Evolutionary conservation across 2,329 filamentous ascomycete species (phyloP).

Genomic region (Elsinoe batatas): DNA sequence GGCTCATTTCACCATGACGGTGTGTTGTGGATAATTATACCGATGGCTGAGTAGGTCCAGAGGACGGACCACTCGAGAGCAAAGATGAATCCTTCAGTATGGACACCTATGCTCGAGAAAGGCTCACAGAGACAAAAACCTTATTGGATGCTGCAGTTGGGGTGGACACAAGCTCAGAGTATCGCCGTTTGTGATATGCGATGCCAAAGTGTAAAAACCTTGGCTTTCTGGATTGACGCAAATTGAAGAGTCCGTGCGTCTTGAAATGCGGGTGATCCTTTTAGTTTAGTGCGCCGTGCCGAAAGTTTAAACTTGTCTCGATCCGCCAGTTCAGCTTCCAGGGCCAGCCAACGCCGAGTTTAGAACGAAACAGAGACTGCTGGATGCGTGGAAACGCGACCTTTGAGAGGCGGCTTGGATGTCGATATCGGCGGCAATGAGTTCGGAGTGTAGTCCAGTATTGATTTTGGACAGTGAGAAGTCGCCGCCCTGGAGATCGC

Average conservation of each 20-base stretch:
- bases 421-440: neutral
- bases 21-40: neutral
- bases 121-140: too few relatives aligned
- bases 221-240: neutral
- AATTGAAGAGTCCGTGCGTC: neutral
- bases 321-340: neutral
- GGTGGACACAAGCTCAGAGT: too few relatives aligned
- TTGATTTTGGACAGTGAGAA: neutral
- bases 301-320: slow-evolving; percentile 4
- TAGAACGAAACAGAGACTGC: slow-evolving; percentile 1
- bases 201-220: neutral
- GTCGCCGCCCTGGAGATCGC: neutral
- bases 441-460: neutral
- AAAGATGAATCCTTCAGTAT: neutral
- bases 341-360: slow-evolving; percentile 9
- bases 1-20: slow-evolving; percentile 16
- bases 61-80: neutral
- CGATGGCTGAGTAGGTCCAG: neutral
- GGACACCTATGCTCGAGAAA: neutral
- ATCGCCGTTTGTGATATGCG: neutral
- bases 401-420: neutral
- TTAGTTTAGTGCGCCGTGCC: neutral
- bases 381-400: neutral
- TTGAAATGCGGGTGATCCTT: slow-evolving; percentile 1
- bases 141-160: too few relatives aligned